Evolutionary conservation across 169 alveolate species (phyloP), one percentile per base, ranked within the genome.

Genomic region (Plasmodium coatneyi): DNA sequence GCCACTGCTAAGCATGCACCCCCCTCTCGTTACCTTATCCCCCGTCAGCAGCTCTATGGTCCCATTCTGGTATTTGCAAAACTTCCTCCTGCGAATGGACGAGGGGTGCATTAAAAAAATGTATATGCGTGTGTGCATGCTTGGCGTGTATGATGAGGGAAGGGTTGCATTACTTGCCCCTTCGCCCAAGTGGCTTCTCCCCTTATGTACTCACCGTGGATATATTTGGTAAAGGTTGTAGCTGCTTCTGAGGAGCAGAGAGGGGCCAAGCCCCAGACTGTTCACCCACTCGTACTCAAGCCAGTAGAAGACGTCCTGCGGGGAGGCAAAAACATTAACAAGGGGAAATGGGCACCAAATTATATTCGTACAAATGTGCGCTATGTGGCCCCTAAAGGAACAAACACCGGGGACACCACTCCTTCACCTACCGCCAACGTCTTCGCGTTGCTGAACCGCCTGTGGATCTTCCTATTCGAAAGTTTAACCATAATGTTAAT

Each of bases 291-390:
- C 93, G 70, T 84, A 84, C 66, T 84, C 93, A 34, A 84, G 56
- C 93, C 93, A 84, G 30, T 84, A 84, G 79, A 84, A 84, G 30
- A 84, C 41, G 71, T 84, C 93, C 93, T 84, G 66, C 9, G 78
- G 76, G 54, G 76, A 16, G 54, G 25, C 79, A 22, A 5, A 25
- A n/a, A 16, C 12, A 28, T 22, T 1, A 22, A 66, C 10, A 30
- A n/a, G 36, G 36, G 36, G 16, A 28, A 66, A 66, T 66, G 76
- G 16, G 16, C n/a, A 66, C 34, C 22, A 49, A 49, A 3, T 12
- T 49, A 49, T 49, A 14, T 49, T 12, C 60, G n/a, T 14, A 49
- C 7, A 49, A 49, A 43, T 43, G n/a, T 9, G n/a, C 10, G 54
- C 54, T 1, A 10, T 0, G n/a, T 43, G 54, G n/a, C 0, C 16